Evolutionary conservation across 1,139 yeast species (phyloP), one percentile per base, ranked within the genome.

Genomic region (Debaryomycetaceae sp.): DNA sequence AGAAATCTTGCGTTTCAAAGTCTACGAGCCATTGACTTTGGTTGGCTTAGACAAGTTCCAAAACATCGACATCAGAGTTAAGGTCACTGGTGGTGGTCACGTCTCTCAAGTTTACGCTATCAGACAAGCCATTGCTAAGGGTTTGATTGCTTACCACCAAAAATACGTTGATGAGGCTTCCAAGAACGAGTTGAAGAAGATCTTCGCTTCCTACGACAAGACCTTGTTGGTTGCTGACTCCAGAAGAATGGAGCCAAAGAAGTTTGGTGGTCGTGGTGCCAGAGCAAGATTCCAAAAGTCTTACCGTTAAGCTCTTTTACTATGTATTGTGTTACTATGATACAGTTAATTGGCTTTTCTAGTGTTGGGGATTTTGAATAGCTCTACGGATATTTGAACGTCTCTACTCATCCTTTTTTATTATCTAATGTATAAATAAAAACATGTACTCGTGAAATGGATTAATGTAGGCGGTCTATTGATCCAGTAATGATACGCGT

Each of bases 191-290:
- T 85, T 92, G 75, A 92, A 94, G 95, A 91, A 89, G 83, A 83
- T 95, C 65, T 88, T 89, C 78, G 82, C 94, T 58, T 73, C 96
- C 67, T 94, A 91, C 85, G 98, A 92, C 92, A 91, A 96, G 82
- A 89, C 98, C 74, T 85, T 92, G 75, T 87, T 92, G 78, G 94
- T 92, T 75, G 98, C 99, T 65, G 99, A 92, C 77, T 82, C 98
- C 67, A 89, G 98, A 87, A 92, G 95, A 85, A 85, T 91, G 85
- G 99, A 92, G 83, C 99, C 99, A 85, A 92, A 92, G 97, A 92
- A 92, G 83, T 92, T 91, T 81, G 98, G 98, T 83, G 98, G 98
- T 84, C 96, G 95, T 79, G 98, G 98, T 88, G 98, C 98, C 80
- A 92, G 98, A 82, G 94, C 98, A 73, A 91, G 98, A 83, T 92